A percentile compares a stretch with the other conserved stretches of the same genome.
These are phyloP conservation scores for Leishmania amazonensis DNA, from an alignment of 208 protist genomes.

Conservation along the genomic window DNA sequence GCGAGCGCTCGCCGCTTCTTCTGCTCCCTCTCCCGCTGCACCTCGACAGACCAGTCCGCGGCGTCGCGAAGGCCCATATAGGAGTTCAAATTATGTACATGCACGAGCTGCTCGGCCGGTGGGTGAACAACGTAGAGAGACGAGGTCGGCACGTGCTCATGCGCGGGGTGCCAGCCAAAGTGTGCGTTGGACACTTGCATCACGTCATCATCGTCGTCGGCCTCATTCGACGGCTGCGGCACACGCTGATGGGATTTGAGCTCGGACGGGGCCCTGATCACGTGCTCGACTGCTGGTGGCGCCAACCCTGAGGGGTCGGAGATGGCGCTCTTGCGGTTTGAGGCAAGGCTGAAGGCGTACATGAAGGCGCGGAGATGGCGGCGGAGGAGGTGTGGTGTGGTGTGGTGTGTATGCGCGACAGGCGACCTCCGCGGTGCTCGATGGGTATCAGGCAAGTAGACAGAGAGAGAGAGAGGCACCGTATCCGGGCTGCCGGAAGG, in stretches of 20 bases:
- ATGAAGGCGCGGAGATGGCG: slow-evolving; percentile 1
- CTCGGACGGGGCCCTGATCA: slow-evolving; percentile 12
- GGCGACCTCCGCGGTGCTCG: background rate
- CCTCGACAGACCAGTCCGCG: slow-evolving; percentile 23
- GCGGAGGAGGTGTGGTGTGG: background rate
- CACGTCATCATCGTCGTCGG: background rate
- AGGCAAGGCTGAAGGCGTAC: slow-evolving; percentile 22
- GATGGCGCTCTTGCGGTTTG: background rate
- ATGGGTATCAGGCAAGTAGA: background rate
- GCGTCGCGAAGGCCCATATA: slow-evolving; percentile 28
- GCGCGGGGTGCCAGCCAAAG: slow-evolving; percentile 5
- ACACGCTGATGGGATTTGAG: background rate
- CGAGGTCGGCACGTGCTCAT: background rate
- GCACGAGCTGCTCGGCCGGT: background rate
- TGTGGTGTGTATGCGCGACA: background rate
- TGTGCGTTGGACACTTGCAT: background rate
- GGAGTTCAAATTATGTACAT: slow-evolving; percentile 26
- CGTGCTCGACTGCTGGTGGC: slow-evolving; percentile 1
- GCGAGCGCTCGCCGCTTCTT: slow-evolving; percentile 25
- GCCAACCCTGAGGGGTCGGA: slow-evolving; percentile 5
- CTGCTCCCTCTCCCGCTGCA: slow-evolving; percentile 23
- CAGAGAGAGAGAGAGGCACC: background rate
- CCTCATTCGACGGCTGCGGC: background rate
- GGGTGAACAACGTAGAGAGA: slow-evolving; percentile 1
- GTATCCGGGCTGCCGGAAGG: background rate